Evolutionary conservation across 2,329 filamentous ascomycete species (phyloP).

Genomic region (Plenodomus biglobosus): DNA sequence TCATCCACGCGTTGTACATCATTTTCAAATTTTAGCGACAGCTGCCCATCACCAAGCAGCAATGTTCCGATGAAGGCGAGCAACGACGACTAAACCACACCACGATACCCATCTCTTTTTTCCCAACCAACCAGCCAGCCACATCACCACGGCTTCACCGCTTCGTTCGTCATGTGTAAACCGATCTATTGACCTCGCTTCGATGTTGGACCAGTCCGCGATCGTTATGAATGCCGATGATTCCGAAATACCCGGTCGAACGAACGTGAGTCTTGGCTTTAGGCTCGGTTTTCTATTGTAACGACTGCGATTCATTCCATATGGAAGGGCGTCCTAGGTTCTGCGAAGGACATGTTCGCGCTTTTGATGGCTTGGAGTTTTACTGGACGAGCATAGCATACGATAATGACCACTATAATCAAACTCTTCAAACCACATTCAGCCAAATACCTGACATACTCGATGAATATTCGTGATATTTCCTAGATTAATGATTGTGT

Average conservation of each 20-base stretch:
- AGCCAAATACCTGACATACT: too few relatives aligned
- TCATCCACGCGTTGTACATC: conserved; percentile 93
- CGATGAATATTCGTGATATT: too few relatives aligned
- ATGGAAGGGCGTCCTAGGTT: conserved; percentile 8
- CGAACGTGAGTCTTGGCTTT: neutral
- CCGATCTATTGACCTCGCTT: neutral
- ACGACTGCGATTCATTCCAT: conserved; percentile 3
- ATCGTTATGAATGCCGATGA: neutral
- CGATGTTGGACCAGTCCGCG: neutral
- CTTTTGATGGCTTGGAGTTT: conserved; percentile 2
- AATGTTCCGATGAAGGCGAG: conserved; percentile 8
- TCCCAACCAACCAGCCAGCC: conserved; percentile 10
- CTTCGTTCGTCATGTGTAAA: neutral
- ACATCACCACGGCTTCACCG: conserved; percentile 2
- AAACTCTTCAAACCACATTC: conserved; percentile 2
- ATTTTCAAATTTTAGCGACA: conserved; percentile 78
- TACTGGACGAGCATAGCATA: conserved; percentile 7
- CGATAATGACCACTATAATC: conserved; percentile 13
- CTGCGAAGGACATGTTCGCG: conserved; percentile 5
- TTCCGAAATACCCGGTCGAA: conserved; percentile 7
- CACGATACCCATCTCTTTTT: conserved; percentile 40
- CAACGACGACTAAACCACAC: conserved; percentile 15
- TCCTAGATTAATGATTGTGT: too few relatives aligned
- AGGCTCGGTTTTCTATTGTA: neutral
- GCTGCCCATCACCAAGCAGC: conserved; percentile 5